These are phyloP conservation scores for Lactarius sanguifluus DNA, from an alignment of 768 basidiomycete genomes.

Conservation along the genomic window DNA sequence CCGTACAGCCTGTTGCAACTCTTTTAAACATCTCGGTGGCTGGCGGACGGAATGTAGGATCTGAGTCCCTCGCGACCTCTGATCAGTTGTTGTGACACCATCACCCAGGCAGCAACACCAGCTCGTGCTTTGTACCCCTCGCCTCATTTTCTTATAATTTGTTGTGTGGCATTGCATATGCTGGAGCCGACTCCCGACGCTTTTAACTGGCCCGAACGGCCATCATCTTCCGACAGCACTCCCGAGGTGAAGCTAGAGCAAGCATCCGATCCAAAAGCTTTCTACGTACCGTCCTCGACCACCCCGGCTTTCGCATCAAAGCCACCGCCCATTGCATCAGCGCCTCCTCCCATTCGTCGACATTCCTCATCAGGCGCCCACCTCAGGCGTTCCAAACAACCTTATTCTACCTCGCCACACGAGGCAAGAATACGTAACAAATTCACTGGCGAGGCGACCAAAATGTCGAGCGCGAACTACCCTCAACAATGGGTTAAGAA, in stretches of 20 bases:
- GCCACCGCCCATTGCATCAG: conserved; percentile 17
- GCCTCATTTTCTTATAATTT: conserved; percentile 23
- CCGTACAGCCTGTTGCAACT: conserved; percentile 33
- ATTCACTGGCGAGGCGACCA: conserved; percentile 15
- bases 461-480: conserved; percentile 28
- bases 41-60: conserved; percentile 30
- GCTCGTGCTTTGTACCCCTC: conserved; percentile 23
- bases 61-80: conserved; percentile 38
- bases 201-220: conserved; percentile 38
- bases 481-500: conserved; percentile 28
- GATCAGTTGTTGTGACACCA: conserved; percentile 36
- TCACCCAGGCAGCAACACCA: conserved; percentile 33
- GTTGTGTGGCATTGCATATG: conserved; percentile 34
- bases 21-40: conserved; percentile 30
- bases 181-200: conserved; percentile 28
- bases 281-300: conserved; percentile 51
- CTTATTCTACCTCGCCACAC: conserved; percentile 24
- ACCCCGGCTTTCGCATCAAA: conserved; percentile 26
- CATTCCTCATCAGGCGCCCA: conserved; percentile 17
- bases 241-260: conserved; percentile 24
- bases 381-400: conserved; percentile 29
- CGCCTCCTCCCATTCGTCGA: conserved; percentile 23
- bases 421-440: conserved; percentile 25
- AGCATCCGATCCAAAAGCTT: conserved; percentile 30
- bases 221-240: conserved; percentile 31